These are phyloP conservation scores for Cyclotella kingstonii DNA, from an alignment of 108 stramenopile species.

Conservation along the genomic window DNA sequence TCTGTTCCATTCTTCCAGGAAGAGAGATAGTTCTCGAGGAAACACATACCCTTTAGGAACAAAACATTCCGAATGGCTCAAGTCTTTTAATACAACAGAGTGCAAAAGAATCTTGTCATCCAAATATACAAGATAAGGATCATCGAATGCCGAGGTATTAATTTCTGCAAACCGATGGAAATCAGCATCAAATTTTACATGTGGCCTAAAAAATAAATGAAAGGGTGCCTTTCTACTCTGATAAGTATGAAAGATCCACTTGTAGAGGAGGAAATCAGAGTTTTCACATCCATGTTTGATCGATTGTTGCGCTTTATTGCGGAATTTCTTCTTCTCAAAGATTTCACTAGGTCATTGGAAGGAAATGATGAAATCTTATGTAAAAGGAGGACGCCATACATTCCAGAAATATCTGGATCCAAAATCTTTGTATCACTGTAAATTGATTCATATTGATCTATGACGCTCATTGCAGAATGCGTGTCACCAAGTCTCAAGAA, in stretches of 20 bases:
- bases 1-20: conserved; percentile 14
- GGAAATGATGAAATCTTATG: conserved; percentile 4
- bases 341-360: background rate
- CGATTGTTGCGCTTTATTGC: background rate
- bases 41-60: conserved; percentile 51
- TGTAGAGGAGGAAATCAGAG: conserved; percentile 12
- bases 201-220: background rate
- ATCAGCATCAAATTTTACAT: background rate
- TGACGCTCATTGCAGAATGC: conserved; percentile 1
- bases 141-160: conserved; percentile 69
- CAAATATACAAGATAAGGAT: conserved; percentile 52
- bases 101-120: conserved; percentile 73
- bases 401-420: conserved; percentile 17
- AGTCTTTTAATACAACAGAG: conserved; percentile 22
- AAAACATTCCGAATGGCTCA: conserved; percentile 5
- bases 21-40: conserved; percentile 19
- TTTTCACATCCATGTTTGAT: conserved; percentile 1
- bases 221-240: background rate
- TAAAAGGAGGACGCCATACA: conserved; percentile 15
- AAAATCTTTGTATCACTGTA: background rate
- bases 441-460: conserved; percentile 21
- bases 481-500: conserved; percentile 35
- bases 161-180: conserved; percentile 40
- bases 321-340: background rate
- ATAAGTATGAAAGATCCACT: conserved; percentile 14